Conservation (phyloP, 306 rosid species). For the Prosopis cineraria region DNA sequence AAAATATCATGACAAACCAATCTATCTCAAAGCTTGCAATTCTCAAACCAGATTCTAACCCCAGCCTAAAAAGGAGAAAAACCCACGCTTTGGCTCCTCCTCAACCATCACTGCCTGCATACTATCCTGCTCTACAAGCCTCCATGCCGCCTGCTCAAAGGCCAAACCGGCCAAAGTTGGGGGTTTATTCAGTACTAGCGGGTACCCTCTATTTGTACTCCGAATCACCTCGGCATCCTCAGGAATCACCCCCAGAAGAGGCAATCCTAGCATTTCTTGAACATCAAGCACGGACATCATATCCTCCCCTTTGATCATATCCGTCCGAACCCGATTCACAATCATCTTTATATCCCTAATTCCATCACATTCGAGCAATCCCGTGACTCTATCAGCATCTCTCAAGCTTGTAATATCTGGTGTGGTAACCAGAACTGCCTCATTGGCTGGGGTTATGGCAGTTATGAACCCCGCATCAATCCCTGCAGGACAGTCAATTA, state of each 20-base stretch:
- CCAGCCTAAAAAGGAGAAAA: slow-evolving; percentile 92
- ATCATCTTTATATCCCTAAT: slow-evolving; percentile 97
- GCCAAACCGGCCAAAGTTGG: slow-evolving; percentile 97
- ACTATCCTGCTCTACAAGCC: slow-evolving; percentile 95
- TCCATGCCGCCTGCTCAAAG: slow-evolving; percentile 98
- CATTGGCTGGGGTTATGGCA: slow-evolving; percentile 94
- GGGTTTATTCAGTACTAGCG: slow-evolving; percentile 86
- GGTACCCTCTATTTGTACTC: slow-evolving; percentile 93
- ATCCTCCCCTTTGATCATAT: slow-evolving; percentile 95
- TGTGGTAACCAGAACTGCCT: slow-evolving; percentile 84
- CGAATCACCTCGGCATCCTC: slow-evolving; percentile 91
- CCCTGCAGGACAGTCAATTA: slow-evolving; percentile 95
- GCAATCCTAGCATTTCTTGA: slow-evolving; percentile 93
- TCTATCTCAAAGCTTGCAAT: not conserved
- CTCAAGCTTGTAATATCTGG: slow-evolving; percentile 89
- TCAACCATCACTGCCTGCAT: slow-evolving; percentile 94
- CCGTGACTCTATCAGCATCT: slow-evolving; percentile 94
- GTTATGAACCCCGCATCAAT: slow-evolving; percentile 97
- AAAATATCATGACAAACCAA: slow-evolving; percentile 11
- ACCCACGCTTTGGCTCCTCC: slow-evolving; percentile 91
- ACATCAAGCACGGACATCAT: slow-evolving; percentile 98
- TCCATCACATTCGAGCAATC: slow-evolving; percentile 90
- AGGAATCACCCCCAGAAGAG: slow-evolving; percentile 83
- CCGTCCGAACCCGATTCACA: slow-evolving; percentile 90
- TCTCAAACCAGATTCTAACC: not conserved